A percentile compares a stretch with the other conserved stretches of the same genome.
Conservation (phyloP, 441 rosid genomes). For the Pelargonium fulgidum region DNA sequence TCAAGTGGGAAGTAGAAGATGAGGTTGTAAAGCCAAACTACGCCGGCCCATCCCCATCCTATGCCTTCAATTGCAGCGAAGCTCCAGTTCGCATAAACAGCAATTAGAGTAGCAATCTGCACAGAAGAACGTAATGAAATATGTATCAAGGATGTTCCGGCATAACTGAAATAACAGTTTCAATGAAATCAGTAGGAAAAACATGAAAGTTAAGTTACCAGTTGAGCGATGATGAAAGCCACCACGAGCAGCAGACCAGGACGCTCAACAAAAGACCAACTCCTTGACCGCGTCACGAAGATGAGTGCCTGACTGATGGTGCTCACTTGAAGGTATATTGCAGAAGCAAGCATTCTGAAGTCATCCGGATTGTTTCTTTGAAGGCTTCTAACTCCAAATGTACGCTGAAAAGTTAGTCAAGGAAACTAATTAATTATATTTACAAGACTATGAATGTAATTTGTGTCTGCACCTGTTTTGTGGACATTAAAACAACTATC, state of each 20-base stretch:
- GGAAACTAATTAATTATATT: not conserved
- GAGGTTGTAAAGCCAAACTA: constrained; percentile 41
- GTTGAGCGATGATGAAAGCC: constrained; percentile 36
- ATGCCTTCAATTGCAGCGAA: constrained; percentile 40
- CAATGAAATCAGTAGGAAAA: not conserved
- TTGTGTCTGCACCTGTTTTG: not conserved
- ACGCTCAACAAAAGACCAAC: constrained; percentile 45
- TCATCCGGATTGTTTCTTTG: constrained; percentile 24
- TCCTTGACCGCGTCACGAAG: constrained; percentile 41
- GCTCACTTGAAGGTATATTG: constrained; percentile 48
- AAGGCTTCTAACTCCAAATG: constrained; percentile 48
- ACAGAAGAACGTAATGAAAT: constrained; percentile 3
- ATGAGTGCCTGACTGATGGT: constrained; percentile 52
- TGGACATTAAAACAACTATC: not conserved
- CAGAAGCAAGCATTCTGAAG: constrained; percentile 47
- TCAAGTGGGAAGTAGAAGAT: constrained; percentile 41
- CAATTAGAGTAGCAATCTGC: constrained; percentile 40
- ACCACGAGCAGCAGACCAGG: constrained; percentile 32
- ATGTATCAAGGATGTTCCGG: not conserved
- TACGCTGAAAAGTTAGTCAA: constrained; percentile 24
- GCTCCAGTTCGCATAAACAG: constrained; percentile 44
- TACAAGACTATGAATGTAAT: not conserved
- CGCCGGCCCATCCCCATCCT: constrained; percentile 55
- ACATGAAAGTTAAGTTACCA: constrained; percentile 24
- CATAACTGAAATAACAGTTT: not conserved